These are phyloP conservation scores for Leccinum boreale DNA, from an alignment of 768 basidiomycete species.

Conservation along the genomic window DNA sequence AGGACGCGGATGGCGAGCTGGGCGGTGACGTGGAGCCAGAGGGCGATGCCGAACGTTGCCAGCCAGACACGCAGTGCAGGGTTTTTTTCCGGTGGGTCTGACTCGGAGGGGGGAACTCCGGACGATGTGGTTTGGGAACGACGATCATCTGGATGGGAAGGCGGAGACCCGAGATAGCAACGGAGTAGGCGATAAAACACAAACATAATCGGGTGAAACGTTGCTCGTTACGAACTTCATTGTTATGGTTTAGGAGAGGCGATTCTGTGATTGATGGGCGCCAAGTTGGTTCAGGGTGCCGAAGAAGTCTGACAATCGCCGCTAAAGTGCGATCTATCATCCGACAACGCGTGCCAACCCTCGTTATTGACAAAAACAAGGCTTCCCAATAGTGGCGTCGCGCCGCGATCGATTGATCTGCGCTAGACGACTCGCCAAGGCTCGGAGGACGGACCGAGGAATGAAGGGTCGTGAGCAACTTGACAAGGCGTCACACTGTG, in stretches of 20 bases:
- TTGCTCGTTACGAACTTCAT: not conserved
- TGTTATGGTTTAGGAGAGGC: not conserved
- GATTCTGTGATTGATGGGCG: not conserved
- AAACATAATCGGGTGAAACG: conserved; percentile 8
- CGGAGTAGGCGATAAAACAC: conserved; percentile 6
- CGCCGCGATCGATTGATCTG: not conserved
- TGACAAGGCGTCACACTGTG: not conserved
- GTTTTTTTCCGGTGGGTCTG: not conserved
- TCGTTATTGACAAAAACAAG: not conserved
- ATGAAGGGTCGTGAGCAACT: not conserved
- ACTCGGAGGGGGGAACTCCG: not conserved
- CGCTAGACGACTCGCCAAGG: not conserved
- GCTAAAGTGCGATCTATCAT: not conserved
- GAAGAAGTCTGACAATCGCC: not conserved
- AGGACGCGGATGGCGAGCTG: conserved; percentile 9
- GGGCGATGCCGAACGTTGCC: conserved; percentile 7
- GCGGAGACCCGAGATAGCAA: not conserved
- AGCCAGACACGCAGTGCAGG: conserved; percentile 10
- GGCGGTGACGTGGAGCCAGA: conserved; percentile 9
- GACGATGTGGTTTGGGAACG: not conserved
- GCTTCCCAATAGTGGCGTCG: not conserved
- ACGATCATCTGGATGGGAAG: not conserved
- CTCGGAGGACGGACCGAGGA: not conserved
- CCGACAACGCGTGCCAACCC: not conserved
- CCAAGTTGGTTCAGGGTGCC: not conserved